These are phyloP conservation scores for Scutellaria minor DNA, from an alignment of 257 asterid species.

Conservation along the genomic window DNA sequence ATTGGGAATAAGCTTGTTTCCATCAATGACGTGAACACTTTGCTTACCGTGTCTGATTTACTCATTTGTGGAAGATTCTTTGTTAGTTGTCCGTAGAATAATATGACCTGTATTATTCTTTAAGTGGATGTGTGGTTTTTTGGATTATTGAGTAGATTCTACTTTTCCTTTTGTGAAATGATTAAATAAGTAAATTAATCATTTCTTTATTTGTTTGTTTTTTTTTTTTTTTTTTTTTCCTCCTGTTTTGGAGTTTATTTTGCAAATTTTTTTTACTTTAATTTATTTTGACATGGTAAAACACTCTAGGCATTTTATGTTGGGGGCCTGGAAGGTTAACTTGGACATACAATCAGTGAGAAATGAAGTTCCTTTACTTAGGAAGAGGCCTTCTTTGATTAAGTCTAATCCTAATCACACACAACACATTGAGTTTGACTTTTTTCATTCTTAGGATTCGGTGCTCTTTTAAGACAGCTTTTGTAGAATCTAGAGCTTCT, in stretches of 20 bases:
- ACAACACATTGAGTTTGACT: neutral
- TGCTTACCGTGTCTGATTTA: conserved; percentile 28
- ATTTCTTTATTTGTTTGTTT: conserved; percentile 1
- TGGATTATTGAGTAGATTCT: conserved; percentile 35
- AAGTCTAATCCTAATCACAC: conserved; percentile 2
- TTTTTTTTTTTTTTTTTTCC: neutral
- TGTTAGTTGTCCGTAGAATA: conserved; percentile 37
- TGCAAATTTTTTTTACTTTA: neutral
- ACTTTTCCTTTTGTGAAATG: conserved; percentile 21
- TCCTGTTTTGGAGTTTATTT: neutral
- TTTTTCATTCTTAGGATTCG: neutral
- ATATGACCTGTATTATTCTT: conserved; percentile 43
- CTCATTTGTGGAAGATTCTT: conserved; percentile 32
- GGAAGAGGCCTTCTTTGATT: neutral
- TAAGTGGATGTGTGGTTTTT: conserved; percentile 21
- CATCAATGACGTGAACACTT: conserved; percentile 24
- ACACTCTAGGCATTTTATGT: neutral
- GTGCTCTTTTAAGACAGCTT: neutral
- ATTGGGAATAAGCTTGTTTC: conserved; percentile 23
- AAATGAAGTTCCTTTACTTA: neutral
- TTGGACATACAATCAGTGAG: neutral
- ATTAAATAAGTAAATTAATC: neutral
- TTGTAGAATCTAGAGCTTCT: conserved; percentile 14
- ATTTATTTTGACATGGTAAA: neutral
- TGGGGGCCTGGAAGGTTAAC: neutral